Percentiles rank a stretch among this genome's conserved stretches.
phyloP scores from a whole-genome alignment of 139 green algal species.

The Tetradesmus obliquus region DNA sequence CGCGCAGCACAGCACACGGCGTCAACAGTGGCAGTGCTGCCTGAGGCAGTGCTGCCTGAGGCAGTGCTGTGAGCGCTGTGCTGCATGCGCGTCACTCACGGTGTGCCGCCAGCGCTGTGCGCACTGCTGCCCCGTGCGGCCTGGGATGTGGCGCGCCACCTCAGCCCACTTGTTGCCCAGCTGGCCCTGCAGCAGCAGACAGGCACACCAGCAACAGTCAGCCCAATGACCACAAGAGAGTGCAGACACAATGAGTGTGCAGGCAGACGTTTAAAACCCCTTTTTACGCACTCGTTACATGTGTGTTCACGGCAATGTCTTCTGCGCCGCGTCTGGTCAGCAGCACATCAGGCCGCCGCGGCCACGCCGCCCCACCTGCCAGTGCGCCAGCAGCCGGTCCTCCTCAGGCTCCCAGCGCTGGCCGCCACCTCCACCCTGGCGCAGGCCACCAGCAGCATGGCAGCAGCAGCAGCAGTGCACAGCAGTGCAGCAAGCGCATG shows the following conservation, averaged over 20 bases:
- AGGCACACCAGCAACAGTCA: not conserved
- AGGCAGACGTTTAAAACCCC: no score
- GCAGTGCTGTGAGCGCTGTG: not conserved
- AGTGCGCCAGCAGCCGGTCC: constrained; percentile 65
- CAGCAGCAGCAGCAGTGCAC: no score
- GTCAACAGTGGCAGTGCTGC: no score
- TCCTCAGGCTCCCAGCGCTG: constrained; percentile 66
- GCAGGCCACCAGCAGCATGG: not conserved
- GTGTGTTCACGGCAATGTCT: no score
- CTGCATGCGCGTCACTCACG: constrained; percentile 28
- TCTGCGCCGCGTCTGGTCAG: no score
- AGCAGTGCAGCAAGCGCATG: no score
- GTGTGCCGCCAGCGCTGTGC: constrained; percentile 90
- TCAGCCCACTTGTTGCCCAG: constrained; percentile 75
- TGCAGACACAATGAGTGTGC: no score
- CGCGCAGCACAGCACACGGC: no score
- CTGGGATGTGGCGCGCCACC: constrained; percentile 76
- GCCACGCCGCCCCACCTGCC: constrained; percentile 50
- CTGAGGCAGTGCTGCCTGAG: not conserved
- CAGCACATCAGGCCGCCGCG: not conserved
- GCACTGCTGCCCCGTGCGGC: constrained; percentile 85
- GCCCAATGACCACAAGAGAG: no score
- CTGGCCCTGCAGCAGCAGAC: constrained; percentile 42
- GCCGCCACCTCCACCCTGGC: not conserved
- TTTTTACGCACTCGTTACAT: no score